phyloP scores from a whole-genome alignment of 345 rosid genomes.

The Citrus cavaleriei region DNA sequence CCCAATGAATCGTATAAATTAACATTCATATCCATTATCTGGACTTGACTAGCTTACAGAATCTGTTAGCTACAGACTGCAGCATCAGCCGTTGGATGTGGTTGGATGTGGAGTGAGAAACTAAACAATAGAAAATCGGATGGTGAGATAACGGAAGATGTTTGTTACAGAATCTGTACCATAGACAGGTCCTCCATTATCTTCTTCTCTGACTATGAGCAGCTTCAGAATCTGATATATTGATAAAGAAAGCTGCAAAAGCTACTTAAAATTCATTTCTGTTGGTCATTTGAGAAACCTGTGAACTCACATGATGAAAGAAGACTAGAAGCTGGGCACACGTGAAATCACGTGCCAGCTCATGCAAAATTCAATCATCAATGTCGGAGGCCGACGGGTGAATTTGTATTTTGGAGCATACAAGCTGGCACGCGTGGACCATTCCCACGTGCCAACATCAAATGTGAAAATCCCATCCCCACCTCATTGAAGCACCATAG shows the following conservation, averaged over 20 bases:
- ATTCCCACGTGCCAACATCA: neutral
- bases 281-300: neutral
- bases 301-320: neutral
- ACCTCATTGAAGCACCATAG: too few species aligned
- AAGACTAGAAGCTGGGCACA: neutral
- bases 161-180: too few species aligned
- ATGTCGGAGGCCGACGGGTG: neutral
- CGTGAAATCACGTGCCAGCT: slow-evolving; percentile 8
- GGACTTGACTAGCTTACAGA: too few species aligned
- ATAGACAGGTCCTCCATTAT: too few species aligned
- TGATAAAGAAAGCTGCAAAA: neutral
- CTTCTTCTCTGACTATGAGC: too few species aligned
- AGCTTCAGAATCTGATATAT: neutral
- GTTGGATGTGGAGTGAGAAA: too few species aligned
- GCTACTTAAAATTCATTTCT: neutral
- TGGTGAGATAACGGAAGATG: too few species aligned
- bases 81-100: too few species aligned
- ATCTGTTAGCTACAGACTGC: too few species aligned
- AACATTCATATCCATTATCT: neutral
- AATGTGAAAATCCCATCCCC: too few species aligned
- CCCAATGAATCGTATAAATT: neutral
- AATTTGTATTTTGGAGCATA: neutral
- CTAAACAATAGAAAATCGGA: too few species aligned
- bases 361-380: neutral
- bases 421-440: neutral